Conservation (phyloP, 495 filamentous ascomycete genomes). For the Lasiosphaeria hispida region DNA sequence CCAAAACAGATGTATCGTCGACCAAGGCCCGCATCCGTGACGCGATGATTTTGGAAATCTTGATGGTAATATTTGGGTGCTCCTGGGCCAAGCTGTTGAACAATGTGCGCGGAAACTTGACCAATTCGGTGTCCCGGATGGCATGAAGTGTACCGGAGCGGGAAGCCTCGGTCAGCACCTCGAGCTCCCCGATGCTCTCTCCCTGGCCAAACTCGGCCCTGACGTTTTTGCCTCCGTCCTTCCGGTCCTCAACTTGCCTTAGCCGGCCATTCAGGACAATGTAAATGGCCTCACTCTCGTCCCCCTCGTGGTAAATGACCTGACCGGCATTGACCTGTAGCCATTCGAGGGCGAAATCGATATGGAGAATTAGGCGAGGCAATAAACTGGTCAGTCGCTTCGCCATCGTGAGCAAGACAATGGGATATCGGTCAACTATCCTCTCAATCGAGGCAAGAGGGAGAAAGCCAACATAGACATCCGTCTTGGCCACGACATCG, state of each 20-base stretch:
- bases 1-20: conserved; percentile 62
- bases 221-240: conserved; percentile 80
- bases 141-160: conserved; percentile 89
- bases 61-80: conserved; percentile 96
- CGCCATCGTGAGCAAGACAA: conserved; percentile 90
- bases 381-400: conserved; percentile 87
- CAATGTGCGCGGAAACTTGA: conserved; percentile 90
- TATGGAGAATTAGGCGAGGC: conserved; percentile 89
- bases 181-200: conserved; percentile 94
- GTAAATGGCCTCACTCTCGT: conserved; percentile 98
- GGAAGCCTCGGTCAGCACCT: conserved; percentile 92
- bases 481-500: conserved; percentile 94
- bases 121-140: conserved; percentile 93
- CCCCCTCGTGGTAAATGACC: conserved; percentile 87
- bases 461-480: conserved; percentile 96
- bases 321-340: conserved; percentile 93
- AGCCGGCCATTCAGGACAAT: conserved; percentile 93
- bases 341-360: conserved; percentile 98
- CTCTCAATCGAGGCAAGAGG: conserved; percentile 82
- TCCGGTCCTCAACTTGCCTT: conserved; percentile 71
- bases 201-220: conserved; percentile 92
- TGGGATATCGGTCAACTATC: conserved; percentile 87
- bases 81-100: conserved; percentile 98
- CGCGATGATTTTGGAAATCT: conserved; percentile 97
- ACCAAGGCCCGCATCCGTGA: conserved; percentile 88